phyloP scores from a whole-genome alignment of 176 grass and related monocot species.

The Poa annua region DNA sequence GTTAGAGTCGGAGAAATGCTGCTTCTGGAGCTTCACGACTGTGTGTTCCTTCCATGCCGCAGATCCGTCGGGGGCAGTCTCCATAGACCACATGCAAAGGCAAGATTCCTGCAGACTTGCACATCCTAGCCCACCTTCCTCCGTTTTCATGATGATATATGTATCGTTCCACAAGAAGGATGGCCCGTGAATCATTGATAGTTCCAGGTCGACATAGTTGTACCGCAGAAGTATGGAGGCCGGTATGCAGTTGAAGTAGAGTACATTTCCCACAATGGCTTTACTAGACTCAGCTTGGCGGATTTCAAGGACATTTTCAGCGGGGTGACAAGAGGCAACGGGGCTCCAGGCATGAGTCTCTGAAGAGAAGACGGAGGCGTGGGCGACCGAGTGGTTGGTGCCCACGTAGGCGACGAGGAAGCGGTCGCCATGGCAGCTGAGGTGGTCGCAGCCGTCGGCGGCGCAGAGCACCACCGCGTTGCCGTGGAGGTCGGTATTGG shows the following conservation, averaged over 20 bases:
- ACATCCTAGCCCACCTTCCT: not conserved
- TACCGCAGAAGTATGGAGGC: not conserved
- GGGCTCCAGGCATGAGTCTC: not conserved
- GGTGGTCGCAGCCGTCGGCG: not conserved
- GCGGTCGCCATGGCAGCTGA: not conserved
- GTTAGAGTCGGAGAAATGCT: too few species aligned
- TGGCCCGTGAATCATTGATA: not conserved
- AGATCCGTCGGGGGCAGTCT: not conserved
- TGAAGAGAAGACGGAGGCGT: not conserved
- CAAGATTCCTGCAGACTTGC: not conserved
- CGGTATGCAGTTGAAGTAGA: not conserved
- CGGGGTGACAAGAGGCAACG: not conserved
- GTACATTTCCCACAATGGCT: not conserved
- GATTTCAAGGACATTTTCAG: not conserved
- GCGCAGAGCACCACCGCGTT: conserved; percentile 9
- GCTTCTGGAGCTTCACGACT: too few species aligned
- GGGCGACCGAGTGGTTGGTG: not conserved
- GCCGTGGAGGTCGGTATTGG: not conserved
- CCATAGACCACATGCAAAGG: not conserved
- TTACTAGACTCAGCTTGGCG: not conserved
- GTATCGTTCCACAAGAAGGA: too few species aligned
- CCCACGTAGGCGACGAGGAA: conserved; percentile 20
- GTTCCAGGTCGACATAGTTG: not conserved
- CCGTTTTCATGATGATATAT: not conserved
- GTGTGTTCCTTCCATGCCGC: not conserved